Evolutionary conservation across 495 filamentous ascomycete species (phyloP), one percentile per base, ranked within the genome.

Genomic region (Xylona heveae): DNA sequence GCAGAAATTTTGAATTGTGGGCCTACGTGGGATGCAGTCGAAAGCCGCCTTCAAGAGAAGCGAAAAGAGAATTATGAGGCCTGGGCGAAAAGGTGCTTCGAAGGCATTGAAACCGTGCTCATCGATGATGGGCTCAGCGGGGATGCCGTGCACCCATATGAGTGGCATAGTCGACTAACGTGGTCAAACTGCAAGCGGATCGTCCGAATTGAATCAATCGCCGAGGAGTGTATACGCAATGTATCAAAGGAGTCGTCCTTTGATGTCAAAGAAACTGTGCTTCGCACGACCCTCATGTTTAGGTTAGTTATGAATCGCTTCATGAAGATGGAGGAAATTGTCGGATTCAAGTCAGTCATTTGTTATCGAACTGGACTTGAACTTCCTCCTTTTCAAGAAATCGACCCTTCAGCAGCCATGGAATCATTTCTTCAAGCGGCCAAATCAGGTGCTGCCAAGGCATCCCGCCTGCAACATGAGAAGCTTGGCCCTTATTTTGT

Each of bases 331-430:
- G 37, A 44, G 20, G 62, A 71, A 9, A 75, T 92, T 18, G 79
- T 68, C 5, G 83, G 64, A 4, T 93, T 93, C 60, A 90, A 91
- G 47, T 76, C 71, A 4, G 68, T 84, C 19, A 61, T 91, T 30
- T 90, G 82, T 47, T 90, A 90, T 45, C 66, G 83, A 8, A 77
- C 68, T 2, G 82, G 83, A 0, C n/a, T 57, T 93, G 9, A 63
- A 66, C 35, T 50, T 80, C 19, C 42, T 47, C 0, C 36, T 42
- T 9, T 36, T 50, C 6, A 34, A 46, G 19, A 30, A 49, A 30
- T 31, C 43, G 10, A 26, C 36, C 12, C 36, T 48, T 3, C 42
- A 36, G 8, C 40, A 31, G 22, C 37, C 36, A 14, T 43, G 64
- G 28, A 19, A 33, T 20, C 33, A 42, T 4, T 37, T 61, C 20